A percentile compares a stretch with the other conserved stretches of the same genome.
phyloP scores from a whole-genome alignment of 352 stramenopile species.

The Globisporangium carolinianum region DNA sequence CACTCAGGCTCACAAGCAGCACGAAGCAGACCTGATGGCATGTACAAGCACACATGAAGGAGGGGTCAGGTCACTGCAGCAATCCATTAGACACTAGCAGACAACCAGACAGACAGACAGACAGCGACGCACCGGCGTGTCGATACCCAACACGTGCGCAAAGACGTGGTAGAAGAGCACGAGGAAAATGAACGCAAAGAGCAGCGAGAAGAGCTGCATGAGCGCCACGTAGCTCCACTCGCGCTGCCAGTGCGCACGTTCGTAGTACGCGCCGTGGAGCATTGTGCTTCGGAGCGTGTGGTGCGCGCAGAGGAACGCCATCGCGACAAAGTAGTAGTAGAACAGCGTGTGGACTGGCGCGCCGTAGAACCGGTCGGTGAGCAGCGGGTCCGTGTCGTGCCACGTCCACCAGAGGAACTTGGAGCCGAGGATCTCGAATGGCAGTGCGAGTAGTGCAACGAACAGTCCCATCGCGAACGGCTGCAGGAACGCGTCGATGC shows the following conservation, averaged over 20 bases:
- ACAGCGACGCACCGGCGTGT: constrained; percentile 26
- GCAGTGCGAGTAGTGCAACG: constrained; percentile 48
- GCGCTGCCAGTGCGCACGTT: constrained; percentile 46
- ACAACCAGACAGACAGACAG: not conserved
- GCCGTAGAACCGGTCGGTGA: constrained; percentile 51
- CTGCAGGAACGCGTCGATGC: constrained; percentile 70
- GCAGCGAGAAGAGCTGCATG: constrained; percentile 37
- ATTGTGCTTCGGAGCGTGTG: constrained; percentile 52
- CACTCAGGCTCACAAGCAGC: constrained; percentile 36
- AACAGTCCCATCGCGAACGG: constrained; percentile 59
- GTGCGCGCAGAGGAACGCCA: constrained; percentile 40
- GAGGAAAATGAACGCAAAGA: constrained; percentile 49
- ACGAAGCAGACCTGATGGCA: constrained; percentile 37
- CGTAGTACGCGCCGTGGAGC: constrained; percentile 55
- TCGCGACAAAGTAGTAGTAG: constrained; percentile 59
- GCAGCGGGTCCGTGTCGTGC: constrained; percentile 72
- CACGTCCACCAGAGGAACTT: constrained; percentile 86
- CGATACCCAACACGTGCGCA: constrained; percentile 42
- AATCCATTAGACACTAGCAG: not conserved
- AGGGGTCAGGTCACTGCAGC: too few relatives aligned
- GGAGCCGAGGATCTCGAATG: constrained; percentile 66
- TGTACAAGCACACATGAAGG: too few relatives aligned
- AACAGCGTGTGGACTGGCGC: constrained; percentile 62
- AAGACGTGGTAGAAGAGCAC: constrained; percentile 64
- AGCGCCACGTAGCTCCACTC: constrained; percentile 63